Evolutionary conservation across 331 rosid species (phyloP).

Genomic region (Quercus tomentella): DNA sequence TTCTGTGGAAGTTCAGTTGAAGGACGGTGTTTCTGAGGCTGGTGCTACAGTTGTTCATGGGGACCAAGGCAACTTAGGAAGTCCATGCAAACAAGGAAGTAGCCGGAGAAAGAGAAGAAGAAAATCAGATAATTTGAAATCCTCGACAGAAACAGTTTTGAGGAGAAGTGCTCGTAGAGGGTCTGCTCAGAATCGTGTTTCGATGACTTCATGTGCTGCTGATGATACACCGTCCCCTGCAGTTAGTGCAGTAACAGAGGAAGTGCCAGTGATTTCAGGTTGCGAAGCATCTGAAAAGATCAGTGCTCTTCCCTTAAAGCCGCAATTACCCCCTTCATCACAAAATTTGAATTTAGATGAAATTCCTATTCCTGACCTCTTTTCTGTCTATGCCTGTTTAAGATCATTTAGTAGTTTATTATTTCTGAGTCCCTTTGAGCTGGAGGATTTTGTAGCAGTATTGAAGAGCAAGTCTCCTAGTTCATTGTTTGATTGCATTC

Average conservation of each 20-base stretch:
- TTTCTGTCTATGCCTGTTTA: constrained; percentile 74
- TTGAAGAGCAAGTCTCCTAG: constrained; percentile 58
- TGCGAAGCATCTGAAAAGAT: constrained; percentile 43
- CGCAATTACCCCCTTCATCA: constrained; percentile 83
- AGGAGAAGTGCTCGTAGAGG: constrained; percentile 97
- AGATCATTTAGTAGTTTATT: constrained; percentile 84
- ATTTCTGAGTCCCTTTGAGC: constrained; percentile 91
- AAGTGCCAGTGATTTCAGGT: constrained; percentile 36
- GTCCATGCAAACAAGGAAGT: constrained; percentile 36
- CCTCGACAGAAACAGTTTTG: constrained; percentile 54
- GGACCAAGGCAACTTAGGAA: constrained; percentile 36
- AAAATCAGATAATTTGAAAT: constrained; percentile 27
- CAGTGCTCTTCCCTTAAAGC: constrained; percentile 35
- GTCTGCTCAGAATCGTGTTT: constrained; percentile 40
- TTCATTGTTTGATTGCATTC: constrained; percentile 68
- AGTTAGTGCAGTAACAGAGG: constrained; percentile 57
- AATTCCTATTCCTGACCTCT: constrained; percentile 76
- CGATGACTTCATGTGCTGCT: constrained; percentile 18
- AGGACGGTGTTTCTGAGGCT: constrained; percentile 46
- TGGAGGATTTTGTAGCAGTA: constrained; percentile 80
- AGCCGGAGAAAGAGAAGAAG: constrained; percentile 65
- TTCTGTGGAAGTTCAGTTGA: constrained; percentile 33
- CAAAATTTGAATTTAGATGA: constrained; percentile 60
- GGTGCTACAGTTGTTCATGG: constrained; percentile 34
- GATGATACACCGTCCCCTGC: constrained; percentile 45